These are phyloP conservation scores for Syzygium grande DNA, from an alignment of 345 rosid species.

Conservation along the genomic window DNA sequence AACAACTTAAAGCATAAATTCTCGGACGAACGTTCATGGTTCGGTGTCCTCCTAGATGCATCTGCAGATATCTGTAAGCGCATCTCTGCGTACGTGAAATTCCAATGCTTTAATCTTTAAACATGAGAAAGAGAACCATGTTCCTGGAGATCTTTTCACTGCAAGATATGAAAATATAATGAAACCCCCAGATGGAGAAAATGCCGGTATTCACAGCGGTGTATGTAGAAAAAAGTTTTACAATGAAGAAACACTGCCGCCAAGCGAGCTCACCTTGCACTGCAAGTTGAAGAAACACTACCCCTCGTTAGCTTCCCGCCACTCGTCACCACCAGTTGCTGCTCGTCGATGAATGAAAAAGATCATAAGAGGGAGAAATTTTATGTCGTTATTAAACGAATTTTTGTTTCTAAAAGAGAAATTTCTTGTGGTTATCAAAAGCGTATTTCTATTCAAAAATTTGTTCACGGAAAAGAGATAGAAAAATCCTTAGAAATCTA, in stretches of 20 bases:
- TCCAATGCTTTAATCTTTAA: background rate
- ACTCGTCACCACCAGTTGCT: too few relatives aligned
- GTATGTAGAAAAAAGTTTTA: background rate
- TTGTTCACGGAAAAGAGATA: too few relatives aligned
- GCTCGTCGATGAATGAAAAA: too few relatives aligned
- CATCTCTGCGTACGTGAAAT: background rate
- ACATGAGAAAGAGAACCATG: background rate
- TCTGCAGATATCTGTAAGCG: background rate
- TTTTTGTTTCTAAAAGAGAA: too few relatives aligned
- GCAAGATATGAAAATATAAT: background rate
- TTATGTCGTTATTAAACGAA: too few relatives aligned
- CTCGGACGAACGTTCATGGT: background rate
- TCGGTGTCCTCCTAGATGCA: background rate
- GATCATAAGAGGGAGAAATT: too few relatives aligned
- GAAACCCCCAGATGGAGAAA: background rate
- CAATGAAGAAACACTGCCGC: background rate
- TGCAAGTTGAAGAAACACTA: background rate
- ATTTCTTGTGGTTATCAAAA: too few relatives aligned
- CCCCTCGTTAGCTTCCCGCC: too few relatives aligned
- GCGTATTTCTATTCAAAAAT: too few relatives aligned
- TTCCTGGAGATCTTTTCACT: background rate
- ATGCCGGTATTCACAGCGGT: background rate
- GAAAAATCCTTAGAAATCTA: too few relatives aligned
- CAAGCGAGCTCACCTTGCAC: conserved; percentile 6
- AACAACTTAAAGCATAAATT: background rate